Percentiles rank a stretch among this genome's conserved stretches.
Evolutionary conservation across 306 rosid species (phyloP).

Genomic region (Glycine latifolia): DNA sequence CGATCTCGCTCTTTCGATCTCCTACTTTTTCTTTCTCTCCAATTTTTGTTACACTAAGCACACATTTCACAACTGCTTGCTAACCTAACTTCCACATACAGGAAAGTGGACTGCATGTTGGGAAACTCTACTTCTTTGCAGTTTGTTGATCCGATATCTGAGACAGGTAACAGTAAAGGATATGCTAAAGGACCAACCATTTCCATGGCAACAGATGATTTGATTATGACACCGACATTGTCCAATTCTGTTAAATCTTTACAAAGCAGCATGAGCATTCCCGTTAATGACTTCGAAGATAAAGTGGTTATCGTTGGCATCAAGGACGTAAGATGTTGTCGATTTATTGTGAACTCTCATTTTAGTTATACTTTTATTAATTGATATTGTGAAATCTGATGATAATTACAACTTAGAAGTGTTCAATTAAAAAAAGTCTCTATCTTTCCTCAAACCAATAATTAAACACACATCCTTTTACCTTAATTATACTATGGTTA

Average conservation of each 20-base stretch:
- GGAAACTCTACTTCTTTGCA: neutral
- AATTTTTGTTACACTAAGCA: too few relatives aligned
- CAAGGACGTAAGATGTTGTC: neutral
- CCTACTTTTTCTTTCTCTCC: too few relatives aligned
- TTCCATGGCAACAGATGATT: slow-evolving; percentile 15
- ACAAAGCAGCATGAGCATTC: neutral
- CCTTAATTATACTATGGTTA: too few relatives aligned
- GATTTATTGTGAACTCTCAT: too few relatives aligned
- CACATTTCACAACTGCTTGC: neutral
- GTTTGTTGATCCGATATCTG: neutral
- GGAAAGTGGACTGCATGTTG: neutral
- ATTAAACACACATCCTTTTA: too few relatives aligned
- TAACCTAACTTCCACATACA: neutral
- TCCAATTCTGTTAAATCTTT: neutral
- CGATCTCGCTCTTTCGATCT: too few relatives aligned
- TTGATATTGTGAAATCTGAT: too few relatives aligned
- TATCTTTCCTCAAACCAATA: too few relatives aligned
- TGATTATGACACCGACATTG: neutral
- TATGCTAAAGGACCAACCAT: neutral
- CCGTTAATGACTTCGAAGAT: neutral
- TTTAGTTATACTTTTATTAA: too few relatives aligned
- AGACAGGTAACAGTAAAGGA: neutral
- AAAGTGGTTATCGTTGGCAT: neutral
- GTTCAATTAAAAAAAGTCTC: too few relatives aligned
- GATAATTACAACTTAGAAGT: too few relatives aligned